These are phyloP conservation scores for Venustampulla echinocandica DNA, from an alignment of 495 filamentous ascomycete genomes.

Conservation along the genomic window DNA sequence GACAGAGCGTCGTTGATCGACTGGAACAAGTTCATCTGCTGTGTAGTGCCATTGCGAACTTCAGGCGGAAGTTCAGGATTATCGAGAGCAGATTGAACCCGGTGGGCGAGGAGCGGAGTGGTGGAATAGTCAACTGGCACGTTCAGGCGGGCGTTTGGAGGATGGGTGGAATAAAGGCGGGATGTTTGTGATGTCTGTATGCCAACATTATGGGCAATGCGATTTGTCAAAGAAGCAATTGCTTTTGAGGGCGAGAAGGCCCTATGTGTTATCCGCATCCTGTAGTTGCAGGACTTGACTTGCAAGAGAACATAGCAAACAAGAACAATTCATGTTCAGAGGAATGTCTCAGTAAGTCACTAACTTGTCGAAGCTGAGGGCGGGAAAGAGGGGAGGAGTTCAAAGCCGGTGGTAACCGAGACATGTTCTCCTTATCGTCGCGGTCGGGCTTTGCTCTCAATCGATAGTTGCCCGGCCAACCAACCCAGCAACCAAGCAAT, in stretches of 20 bases:
- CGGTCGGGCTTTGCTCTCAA: too few species aligned
- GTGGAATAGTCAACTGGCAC: constrained; percentile 80
- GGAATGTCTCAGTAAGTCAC: too few species aligned
- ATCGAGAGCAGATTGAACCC: constrained; percentile 54
- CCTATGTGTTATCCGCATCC: constrained; percentile 12
- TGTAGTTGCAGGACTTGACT: too few species aligned
- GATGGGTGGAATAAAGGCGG: constrained; percentile 18
- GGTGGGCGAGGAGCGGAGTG: constrained; percentile 74
- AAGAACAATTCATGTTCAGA: too few species aligned
- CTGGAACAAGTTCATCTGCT: constrained; percentile 84
- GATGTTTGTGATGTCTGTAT: not conserved
- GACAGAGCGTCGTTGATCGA: constrained; percentile 84
- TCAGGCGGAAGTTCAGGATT: constrained; percentile 55
- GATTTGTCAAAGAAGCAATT: constrained; percentile 1
- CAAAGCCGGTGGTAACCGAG: too few species aligned
- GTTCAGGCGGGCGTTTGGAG: constrained; percentile 53
- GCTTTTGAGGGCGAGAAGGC: not conserved
- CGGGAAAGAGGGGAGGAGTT: too few species aligned
- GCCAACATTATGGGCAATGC: not conserved
- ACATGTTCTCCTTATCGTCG: too few species aligned
- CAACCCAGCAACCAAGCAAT: too few species aligned
- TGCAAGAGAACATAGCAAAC: too few species aligned
- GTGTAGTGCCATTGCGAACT: constrained; percentile 60
- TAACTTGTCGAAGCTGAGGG: too few species aligned
- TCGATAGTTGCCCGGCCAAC: too few species aligned